Conservation (phyloP, 2,329 filamentous ascomycete genomes). For the Fusarium sacchari region DNA sequence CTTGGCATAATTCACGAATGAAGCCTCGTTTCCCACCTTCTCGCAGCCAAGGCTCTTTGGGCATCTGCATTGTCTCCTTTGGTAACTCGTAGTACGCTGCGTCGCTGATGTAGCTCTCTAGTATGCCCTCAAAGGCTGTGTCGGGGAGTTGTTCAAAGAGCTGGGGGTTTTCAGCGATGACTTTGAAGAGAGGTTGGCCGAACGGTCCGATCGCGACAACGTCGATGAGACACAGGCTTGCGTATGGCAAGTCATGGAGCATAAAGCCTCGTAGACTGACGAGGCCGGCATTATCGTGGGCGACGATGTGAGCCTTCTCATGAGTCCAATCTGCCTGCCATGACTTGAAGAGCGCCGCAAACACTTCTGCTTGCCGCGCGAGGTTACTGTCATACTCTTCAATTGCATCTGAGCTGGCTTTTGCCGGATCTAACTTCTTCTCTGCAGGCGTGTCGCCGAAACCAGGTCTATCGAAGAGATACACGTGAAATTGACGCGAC, state of each 20-base stretch:
- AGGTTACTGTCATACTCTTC: slow-evolving; percentile 49
- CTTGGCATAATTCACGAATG: slow-evolving; percentile 51
- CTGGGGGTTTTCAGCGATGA: slow-evolving; percentile 48
- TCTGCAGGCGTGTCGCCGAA: slow-evolving; percentile 53
- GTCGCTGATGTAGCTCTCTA: slow-evolving; percentile 53
- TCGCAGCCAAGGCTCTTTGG: slow-evolving; percentile 51
- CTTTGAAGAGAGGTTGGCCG: slow-evolving; percentile 55
- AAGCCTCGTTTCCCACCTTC: slow-evolving; percentile 49
- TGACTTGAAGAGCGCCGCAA: slow-evolving; percentile 50
- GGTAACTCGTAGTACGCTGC: slow-evolving; percentile 47
- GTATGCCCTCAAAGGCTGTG: slow-evolving; percentile 50
- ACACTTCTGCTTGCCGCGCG: slow-evolving; percentile 50
- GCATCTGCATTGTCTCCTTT: slow-evolving; percentile 47
- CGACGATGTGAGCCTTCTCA: slow-evolving; percentile 51
- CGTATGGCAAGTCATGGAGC: slow-evolving; percentile 49
- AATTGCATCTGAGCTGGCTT: slow-evolving; percentile 8
- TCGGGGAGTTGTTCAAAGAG: slow-evolving; percentile 50
- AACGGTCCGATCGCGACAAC: slow-evolving; percentile 56
- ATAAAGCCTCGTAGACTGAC: slow-evolving; percentile 53
- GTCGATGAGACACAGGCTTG: slow-evolving; percentile 54
- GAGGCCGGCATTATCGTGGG: slow-evolving; percentile 57
- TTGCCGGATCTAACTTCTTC: slow-evolving; percentile 14
- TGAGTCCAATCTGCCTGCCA: slow-evolving; percentile 44
- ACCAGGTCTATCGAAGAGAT: slow-evolving; percentile 58
- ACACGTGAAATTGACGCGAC: slow-evolving; percentile 49